phyloP scores from a whole-genome alignment of 306 rosid genomes.

The Prunus armeniaca region DNA sequence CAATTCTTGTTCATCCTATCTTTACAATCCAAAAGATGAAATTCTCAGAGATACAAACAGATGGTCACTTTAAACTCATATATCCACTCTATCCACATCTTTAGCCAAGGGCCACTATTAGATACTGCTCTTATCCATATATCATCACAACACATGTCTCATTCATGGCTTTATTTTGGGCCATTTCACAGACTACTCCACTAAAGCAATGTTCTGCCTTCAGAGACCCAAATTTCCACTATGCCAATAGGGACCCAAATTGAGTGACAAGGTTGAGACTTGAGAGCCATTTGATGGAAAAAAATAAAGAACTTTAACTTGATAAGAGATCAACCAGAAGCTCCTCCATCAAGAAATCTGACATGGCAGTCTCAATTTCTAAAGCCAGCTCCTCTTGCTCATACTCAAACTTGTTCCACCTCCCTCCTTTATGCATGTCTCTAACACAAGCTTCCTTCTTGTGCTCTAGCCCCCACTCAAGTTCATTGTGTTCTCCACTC shows the following conservation, averaged over 20 bases:
- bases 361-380: conserved; percentile 45
- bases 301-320: neutral
- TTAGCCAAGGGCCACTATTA: neutral
- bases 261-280: neutral
- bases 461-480: conserved; percentile 29
- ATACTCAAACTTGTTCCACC: conserved; percentile 47
- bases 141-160: neutral
- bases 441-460: conserved; percentile 45
- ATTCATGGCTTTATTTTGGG: neutral
- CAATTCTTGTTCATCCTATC: neutral
- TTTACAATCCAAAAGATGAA: conserved; percentile 6
- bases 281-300: neutral
- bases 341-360: conserved; percentile 44
- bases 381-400: conserved; percentile 52
- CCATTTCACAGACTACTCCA: neutral
- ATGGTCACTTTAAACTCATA: neutral
- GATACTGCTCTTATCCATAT: neutral
- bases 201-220: neutral
- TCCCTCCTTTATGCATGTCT: conserved; percentile 46
- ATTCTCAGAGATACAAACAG: neutral
- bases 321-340: conserved; percentile 31
- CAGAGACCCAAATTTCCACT: neutral
- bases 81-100: neutral
- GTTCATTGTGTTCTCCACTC: conserved; percentile 19
- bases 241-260: neutral